These are phyloP conservation scores for Camillea tinctor DNA, from an alignment of 2,329 filamentous ascomycete genomes.

Conservation along the genomic window DNA sequence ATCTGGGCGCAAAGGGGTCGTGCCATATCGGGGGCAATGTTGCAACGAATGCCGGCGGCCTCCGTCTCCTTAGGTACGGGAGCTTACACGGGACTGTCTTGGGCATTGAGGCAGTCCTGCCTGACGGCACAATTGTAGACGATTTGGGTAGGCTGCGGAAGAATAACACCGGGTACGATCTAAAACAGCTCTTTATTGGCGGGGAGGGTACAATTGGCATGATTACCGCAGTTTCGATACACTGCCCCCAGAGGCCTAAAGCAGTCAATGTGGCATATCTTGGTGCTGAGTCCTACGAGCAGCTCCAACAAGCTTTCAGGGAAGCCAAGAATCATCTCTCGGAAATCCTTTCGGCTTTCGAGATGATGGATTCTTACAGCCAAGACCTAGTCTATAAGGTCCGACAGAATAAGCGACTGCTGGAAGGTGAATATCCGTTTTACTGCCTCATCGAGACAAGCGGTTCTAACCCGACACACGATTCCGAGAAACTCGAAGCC, in stretches of 20 bases:
- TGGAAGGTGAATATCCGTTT: slow-evolving; percentile 84
- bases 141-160: slow-evolving; percentile 87
- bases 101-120: slow-evolving; percentile 88
- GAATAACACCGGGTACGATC: slow-evolving; percentile 98
- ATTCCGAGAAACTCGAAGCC: slow-evolving; percentile 82
- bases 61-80: slow-evolving; percentile 87
- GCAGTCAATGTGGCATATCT: slow-evolving; percentile 96
- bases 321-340: slow-evolving; percentile 88
- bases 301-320: slow-evolving; percentile 80
- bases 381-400: slow-evolving; percentile 75
- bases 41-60: slow-evolving; percentile 89
- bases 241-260: slow-evolving; percentile 82
- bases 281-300: slow-evolving; percentile 84
- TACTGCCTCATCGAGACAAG: slow-evolving; percentile 97
- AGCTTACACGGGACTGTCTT: slow-evolving; percentile 91
- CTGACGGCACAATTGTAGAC: slow-evolving; percentile 88
- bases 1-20: slow-evolving; percentile 96
- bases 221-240: slow-evolving; percentile 84
- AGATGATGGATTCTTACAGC: slow-evolving; percentile 87
- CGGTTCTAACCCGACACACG: slow-evolving; percentile 90
- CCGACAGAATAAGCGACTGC: slow-evolving; percentile 73
- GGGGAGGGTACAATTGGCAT: slow-evolving; percentile 93
- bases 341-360: slow-evolving; percentile 95
- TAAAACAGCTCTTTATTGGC: slow-evolving; percentile 77
- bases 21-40: slow-evolving; percentile 97